phyloP scores from a whole-genome alignment of 108 stramenopile species.

The Cyclotella atomus region DNA sequence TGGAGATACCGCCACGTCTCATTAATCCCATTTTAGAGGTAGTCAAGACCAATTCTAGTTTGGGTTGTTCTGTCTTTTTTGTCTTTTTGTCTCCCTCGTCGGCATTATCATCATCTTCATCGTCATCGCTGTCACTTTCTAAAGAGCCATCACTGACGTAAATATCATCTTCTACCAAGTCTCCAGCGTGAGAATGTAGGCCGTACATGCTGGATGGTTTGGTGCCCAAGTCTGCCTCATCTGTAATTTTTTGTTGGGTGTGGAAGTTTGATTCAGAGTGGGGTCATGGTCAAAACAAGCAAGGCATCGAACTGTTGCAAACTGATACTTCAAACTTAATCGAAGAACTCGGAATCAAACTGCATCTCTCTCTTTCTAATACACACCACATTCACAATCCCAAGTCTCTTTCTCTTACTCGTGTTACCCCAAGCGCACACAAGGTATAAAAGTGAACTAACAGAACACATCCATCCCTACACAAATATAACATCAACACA shows the following conservation, averaged over 20 bases:
- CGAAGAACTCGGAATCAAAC: too few species aligned
- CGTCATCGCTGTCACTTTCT: conserved; percentile 22
- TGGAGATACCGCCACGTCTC: conserved; percentile 64
- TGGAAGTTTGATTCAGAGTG: background rate
- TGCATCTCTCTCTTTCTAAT: too few species aligned
- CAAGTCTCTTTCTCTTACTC: too few species aligned
- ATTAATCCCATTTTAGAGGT: conserved; percentile 85
- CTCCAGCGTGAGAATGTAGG: conserved; percentile 78
- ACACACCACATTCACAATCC: too few species aligned
- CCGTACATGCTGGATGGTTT: conserved; percentile 52
- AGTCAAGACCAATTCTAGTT: conserved; percentile 66
- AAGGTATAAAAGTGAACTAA: too few species aligned
- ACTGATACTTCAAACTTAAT: too few species aligned
- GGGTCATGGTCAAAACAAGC: background rate
- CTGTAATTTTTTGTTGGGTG: background rate
- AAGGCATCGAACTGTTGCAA: too few species aligned
- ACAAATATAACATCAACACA: background rate
- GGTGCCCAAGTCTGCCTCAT: conserved; percentile 36
- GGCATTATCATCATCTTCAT: conserved; percentile 16
- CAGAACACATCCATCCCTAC: too few species aligned
- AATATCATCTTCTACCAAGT: conserved; percentile 79
- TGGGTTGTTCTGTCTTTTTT: background rate
- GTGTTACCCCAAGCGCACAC: too few species aligned
- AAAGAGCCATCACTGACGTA: conserved; percentile 74
- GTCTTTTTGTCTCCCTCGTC: conserved; percentile 5